phyloP scores from a whole-genome alignment of 345 rosid genomes.

The Gossypium rotundifolium region DNA sequence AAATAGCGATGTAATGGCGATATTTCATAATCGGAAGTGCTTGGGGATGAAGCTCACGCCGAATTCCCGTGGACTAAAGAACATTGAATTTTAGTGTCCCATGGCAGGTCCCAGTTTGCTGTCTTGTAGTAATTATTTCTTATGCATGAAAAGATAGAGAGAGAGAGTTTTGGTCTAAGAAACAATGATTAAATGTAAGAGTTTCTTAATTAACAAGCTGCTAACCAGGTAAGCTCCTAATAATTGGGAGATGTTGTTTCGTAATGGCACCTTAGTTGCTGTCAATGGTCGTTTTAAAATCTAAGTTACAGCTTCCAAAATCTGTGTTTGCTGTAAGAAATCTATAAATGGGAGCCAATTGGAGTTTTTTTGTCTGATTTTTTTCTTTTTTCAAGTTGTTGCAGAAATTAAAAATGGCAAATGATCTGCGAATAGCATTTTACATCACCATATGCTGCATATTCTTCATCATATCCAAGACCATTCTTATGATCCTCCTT shows the following conservation, averaged over 20 bases:
- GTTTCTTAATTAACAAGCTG: background rate
- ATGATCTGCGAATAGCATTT: constrained; percentile 36
- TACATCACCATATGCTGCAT: constrained; percentile 59
- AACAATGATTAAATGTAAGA: background rate
- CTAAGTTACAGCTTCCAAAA: background rate
- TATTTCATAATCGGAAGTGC: too few species aligned
- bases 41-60: too few species aligned
- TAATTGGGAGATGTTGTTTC: background rate
- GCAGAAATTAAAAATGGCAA: constrained; percentile 36
- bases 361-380: too few species aligned
- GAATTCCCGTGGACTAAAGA: too few species aligned
- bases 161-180: background rate
- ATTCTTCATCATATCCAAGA: constrained; percentile 59
- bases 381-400: background rate
- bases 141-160: background rate
- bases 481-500: constrained; percentile 51
- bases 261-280: background rate
- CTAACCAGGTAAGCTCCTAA: background rate
- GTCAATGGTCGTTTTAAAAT: background rate
- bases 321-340: background rate
- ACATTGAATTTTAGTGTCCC: background rate
- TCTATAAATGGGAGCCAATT: background rate
- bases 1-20: too few species aligned
- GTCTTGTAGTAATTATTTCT: background rate
- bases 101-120: background rate